Percentiles rank a stretch among this genome's conserved stretches.
Evolutionary conservation across 164 flowering plant genomes (phyloP).

Genomic region (Taxillus chinensis): DNA sequence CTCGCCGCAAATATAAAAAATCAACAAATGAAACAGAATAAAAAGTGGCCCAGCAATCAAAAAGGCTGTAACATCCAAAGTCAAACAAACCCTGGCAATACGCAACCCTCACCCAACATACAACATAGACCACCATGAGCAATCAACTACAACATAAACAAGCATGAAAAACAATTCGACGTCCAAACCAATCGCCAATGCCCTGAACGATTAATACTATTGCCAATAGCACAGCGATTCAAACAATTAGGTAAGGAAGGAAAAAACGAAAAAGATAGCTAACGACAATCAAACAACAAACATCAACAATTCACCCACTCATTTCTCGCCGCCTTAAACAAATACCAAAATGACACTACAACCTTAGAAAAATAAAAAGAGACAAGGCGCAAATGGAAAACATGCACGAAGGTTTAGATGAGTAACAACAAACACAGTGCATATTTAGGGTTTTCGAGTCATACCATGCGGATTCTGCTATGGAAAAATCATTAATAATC

Average conservation of each 20-base stretch:
- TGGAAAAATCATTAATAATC: not conserved
- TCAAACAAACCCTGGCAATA: not conserved
- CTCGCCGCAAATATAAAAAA: not conserved
- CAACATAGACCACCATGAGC: not conserved
- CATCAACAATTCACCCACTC: not conserved
- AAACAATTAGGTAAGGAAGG: not conserved
- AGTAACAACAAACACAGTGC: not conserved
- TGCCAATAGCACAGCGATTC: not conserved
- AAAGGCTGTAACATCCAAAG: not conserved
- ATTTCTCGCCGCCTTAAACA: not conserved
- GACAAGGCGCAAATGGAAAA: not conserved
- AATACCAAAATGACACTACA: not conserved
- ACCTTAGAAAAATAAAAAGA: not conserved
- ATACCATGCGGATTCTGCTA: constrained; percentile 1
- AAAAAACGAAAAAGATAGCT: not conserved
- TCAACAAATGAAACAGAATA: not conserved
- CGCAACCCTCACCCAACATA: no score
- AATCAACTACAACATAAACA: not conserved
- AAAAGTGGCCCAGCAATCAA: not conserved
- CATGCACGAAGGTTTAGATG: not conserved
- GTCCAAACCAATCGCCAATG: not conserved
- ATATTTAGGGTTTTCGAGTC: not conserved
- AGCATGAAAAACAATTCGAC: not conserved
- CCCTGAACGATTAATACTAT: not conserved
- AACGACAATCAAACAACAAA: not conserved